Evolutionary conservation across 1,284 basidiomycete species (phyloP).

Genomic region (Kalmanozyma brasiliensis): DNA sequence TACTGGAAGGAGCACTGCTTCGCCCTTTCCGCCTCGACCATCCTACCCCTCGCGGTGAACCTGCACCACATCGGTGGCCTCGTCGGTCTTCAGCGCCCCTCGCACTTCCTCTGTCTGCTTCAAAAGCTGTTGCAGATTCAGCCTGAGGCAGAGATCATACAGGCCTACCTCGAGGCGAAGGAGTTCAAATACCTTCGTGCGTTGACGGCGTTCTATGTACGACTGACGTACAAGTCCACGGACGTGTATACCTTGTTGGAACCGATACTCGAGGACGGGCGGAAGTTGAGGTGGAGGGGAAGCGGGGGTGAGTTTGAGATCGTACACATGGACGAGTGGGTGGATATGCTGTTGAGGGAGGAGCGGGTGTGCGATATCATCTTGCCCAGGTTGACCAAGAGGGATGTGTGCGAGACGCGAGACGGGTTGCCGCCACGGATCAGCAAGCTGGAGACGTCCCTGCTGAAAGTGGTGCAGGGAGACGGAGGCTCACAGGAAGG

Average conservation of each 20-base stretch:
- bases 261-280: slow-evolving; percentile 90
- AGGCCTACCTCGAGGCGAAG: slow-evolving; percentile 88
- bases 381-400: slow-evolving; percentile 85
- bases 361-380: slow-evolving; percentile 97
- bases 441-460: slow-evolving; percentile 81
- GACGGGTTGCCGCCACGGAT: slow-evolving; percentile 77
- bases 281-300: slow-evolving; percentile 84
- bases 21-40: slow-evolving; percentile 77
- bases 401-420: slow-evolving; percentile 87
- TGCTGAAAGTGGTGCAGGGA: slow-evolving; percentile 70
- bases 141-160: slow-evolving; percentile 92
- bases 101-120: slow-evolving; percentile 80
- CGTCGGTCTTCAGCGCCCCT: slow-evolving; percentile 54
- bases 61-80: slow-evolving; percentile 86
- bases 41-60: slow-evolving; percentile 91
- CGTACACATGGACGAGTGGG: slow-evolving; percentile 90
- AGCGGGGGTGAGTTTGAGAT: slow-evolving; percentile 74
- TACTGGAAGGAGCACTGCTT: slow-evolving; percentile 87
- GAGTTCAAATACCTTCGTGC: slow-evolving; percentile 98
- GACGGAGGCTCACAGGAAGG: neutral
- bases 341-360: slow-evolving; percentile 83
- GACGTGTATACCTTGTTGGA: slow-evolving; percentile 94
- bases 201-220: slow-evolving; percentile 90
- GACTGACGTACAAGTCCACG: slow-evolving; percentile 87
- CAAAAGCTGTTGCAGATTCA: slow-evolving; percentile 96